phyloP scores from a whole-genome alignment of 2,329 filamentous ascomycete genomes.

The Penicillium janthinellum region DNA sequence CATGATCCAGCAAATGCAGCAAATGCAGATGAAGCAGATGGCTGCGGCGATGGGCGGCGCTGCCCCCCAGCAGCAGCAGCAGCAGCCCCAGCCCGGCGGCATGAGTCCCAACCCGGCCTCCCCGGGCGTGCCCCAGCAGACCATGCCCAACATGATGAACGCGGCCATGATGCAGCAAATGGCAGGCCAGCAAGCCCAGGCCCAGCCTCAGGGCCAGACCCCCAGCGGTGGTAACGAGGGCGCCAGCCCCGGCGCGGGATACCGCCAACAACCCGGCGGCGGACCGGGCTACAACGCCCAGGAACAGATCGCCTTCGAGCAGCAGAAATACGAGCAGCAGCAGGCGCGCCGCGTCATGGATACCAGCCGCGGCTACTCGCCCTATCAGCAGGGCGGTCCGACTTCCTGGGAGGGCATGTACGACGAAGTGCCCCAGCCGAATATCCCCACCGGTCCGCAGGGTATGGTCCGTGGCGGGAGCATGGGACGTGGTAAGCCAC shows the following conservation, averaged over 20 bases:
- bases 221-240: constrained; percentile 33
- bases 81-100: constrained; percentile 27
- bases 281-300: constrained; percentile 65
- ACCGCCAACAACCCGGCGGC: constrained; percentile 42
- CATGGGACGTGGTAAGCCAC: constrained; percentile 44
- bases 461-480: constrained; percentile 48
- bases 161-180: constrained; percentile 72
- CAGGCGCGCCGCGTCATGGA: constrained; percentile 58
- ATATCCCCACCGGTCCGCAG: constrained; percentile 58
- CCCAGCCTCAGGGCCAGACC: background rate
- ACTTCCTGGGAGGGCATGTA: constrained; percentile 98
- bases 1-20: constrained; percentile 74
- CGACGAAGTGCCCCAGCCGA: constrained; percentile 87
- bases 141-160: constrained; percentile 62
- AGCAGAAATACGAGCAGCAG: constrained; percentile 76
- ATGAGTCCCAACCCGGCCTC: constrained; percentile 42
- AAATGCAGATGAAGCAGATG: constrained; percentile 59
- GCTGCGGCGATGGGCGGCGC: constrained; percentile 65
- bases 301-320: constrained; percentile 74
- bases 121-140: constrained; percentile 56
- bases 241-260: constrained; percentile 54
- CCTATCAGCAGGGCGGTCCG: constrained; percentile 62
- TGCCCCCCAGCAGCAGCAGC: constrained; percentile 31
- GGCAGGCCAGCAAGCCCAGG: constrained; percentile 38
- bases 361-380: constrained; percentile 40